Evolutionary conservation across 768 basidiomycete genomes (phyloP).

Genomic region (Cystobasidiopsis lactophilus): DNA sequence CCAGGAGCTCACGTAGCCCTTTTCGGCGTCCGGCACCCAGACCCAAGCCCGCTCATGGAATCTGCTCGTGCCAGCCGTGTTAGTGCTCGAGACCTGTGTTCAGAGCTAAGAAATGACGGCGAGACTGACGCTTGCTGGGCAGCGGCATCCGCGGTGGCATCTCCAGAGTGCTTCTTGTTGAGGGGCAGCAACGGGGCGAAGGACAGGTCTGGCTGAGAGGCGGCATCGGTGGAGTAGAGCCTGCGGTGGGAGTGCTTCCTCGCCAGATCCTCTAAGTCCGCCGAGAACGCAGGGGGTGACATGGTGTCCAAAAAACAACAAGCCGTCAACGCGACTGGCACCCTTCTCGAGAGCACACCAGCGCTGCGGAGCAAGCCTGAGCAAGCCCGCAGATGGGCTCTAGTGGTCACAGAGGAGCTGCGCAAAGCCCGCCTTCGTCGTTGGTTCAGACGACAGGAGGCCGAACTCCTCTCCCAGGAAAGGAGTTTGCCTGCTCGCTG

Average conservation of each 20-base stretch:
- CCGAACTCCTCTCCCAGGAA: no score
- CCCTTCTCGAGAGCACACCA: no score
- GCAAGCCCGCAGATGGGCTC: no score
- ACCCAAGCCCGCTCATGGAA: conserved; percentile 70
- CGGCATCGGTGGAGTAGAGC: not conserved
- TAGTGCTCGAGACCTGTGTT: not conserved
- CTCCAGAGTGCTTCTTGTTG: not conserved
- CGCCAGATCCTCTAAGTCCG: not conserved
- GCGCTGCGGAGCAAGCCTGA: no score
- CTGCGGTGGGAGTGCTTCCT: not conserved
- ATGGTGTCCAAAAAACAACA: no score
- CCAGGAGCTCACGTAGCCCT: conserved; percentile 89
- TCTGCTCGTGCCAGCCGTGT: not conserved
- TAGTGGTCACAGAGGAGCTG: no score
- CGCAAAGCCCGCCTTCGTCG: no score
- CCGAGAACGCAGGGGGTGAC: no score
- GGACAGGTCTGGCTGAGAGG: not conserved
- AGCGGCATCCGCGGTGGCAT: not conserved
- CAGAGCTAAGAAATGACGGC: no score
- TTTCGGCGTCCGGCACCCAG: conserved; percentile 80
- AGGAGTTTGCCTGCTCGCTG: no score
- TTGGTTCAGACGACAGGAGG: no score
- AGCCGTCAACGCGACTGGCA: no score
- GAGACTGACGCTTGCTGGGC: not conserved
- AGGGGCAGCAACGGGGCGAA: not conserved